Conservation (phyloP, 2,329 filamentous ascomycete genomes). For the Periconia sp. region DNA sequence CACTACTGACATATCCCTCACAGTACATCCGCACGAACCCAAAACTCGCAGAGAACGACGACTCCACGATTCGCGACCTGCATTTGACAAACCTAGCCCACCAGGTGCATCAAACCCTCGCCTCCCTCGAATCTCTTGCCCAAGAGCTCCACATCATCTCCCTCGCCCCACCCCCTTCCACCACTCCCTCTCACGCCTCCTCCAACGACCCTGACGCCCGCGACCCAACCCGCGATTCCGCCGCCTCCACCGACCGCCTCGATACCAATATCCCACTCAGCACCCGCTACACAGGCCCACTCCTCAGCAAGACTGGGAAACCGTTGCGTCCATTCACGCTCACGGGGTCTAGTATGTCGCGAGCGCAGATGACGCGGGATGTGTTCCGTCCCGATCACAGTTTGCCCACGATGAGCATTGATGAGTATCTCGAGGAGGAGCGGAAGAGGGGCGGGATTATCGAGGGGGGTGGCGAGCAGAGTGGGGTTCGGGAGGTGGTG, state of each 20-base stretch:
- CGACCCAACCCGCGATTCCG: slow-evolving; percentile 50
- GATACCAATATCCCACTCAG: slow-evolving; percentile 56
- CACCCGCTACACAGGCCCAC: slow-evolving; percentile 63
- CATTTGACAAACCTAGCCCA: slow-evolving; percentile 76
- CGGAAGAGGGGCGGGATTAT: slow-evolving; percentile 81
- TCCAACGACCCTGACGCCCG: slow-evolving; percentile 45
- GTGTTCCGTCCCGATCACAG: slow-evolving; percentile 93
- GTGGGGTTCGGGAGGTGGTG: slow-evolving; percentile 66
- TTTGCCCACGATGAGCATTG: slow-evolving; percentile 94
- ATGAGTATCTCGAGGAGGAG: slow-evolving; percentile 96
- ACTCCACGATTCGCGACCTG: slow-evolving; percentile 77
- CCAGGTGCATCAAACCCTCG: slow-evolving; percentile 77
- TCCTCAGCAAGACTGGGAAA: slow-evolving; percentile 77
- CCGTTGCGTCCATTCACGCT: slow-evolving; percentile 91
- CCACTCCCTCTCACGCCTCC: neutral
- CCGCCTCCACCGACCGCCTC: slow-evolving; percentile 71
- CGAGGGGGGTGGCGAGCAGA: slow-evolving; percentile 82
- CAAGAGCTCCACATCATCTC: slow-evolving; percentile 83
- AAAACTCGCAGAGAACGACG: slow-evolving; percentile 69
- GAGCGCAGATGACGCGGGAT: slow-evolving; percentile 73
- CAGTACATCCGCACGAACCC: slow-evolving; percentile 64
- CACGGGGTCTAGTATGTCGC: slow-evolving; percentile 58
- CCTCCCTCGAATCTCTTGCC: slow-evolving; percentile 81
- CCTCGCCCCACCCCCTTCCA: slow-evolving; percentile 62
- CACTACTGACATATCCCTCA: neutral